phyloP scores from a whole-genome alignment of 441 rosid genomes.

The Manihot esculenta region DNA sequence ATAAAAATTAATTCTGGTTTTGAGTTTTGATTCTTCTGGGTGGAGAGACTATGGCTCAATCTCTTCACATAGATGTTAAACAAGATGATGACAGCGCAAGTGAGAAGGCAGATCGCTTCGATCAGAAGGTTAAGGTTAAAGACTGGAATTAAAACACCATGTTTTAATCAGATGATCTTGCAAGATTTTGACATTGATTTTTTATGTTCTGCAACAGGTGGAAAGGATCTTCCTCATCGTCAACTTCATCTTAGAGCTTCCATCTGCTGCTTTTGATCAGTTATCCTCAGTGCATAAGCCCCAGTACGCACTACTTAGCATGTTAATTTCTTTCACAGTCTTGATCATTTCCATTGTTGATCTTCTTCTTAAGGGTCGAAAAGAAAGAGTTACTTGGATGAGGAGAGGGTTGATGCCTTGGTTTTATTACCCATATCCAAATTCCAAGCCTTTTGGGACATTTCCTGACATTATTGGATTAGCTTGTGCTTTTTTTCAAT shows the following conservation, averaged over 20 bases:
- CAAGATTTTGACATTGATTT: not conserved
- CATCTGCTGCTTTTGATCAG: constrained; percentile 13
- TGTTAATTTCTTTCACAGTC: constrained; percentile 13
- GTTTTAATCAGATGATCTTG: not conserved
- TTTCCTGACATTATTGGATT: constrained; percentile 8
- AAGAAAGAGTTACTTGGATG: constrained; percentile 3
- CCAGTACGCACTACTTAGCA: constrained; percentile 2
- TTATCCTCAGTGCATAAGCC: constrained; percentile 2
- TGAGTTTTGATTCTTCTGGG: too few relatives aligned
- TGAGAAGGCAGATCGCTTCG: not conserved
- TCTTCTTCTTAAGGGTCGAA: constrained; percentile 7
- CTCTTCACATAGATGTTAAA: not conserved
- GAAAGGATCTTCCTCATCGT: not conserved
- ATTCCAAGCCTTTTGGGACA: constrained; percentile 15
- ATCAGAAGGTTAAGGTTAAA: not conserved
- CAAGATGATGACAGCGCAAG: not conserved
- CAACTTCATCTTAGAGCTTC: constrained; percentile 8
- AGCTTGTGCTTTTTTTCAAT: not conserved
- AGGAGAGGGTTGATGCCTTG: constrained; percentile 5
- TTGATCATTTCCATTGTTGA: constrained; percentile 8
- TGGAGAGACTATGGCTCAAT: not conserved
- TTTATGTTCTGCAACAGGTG: not conserved
- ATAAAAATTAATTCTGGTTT: too few relatives aligned
- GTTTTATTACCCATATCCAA: constrained; percentile 4
- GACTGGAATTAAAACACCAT: too few relatives aligned